These are phyloP conservation scores for Magnusiomyces tetraspermus DNA, from an alignment of 1,139 yeast genomes.

Conservation along the genomic window DNA sequence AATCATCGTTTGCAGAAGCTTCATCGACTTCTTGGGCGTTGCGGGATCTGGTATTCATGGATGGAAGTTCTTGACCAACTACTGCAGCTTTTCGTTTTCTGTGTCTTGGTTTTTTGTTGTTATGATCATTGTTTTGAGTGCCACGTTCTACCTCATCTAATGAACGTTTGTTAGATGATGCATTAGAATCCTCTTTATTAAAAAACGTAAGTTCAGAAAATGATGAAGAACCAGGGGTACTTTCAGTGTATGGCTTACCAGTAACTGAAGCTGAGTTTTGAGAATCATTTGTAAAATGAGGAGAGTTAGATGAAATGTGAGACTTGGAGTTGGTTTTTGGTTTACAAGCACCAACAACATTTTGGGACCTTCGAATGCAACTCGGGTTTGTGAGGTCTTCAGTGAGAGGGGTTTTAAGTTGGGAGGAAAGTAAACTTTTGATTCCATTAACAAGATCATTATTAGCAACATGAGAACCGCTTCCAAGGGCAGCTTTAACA, in stretches of 20 bases:
- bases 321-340: not conserved
- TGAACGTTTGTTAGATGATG: not conserved
- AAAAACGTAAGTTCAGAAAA: not conserved
- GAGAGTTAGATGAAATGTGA: no score
- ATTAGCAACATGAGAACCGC: no score
- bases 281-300: not conserved
- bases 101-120: conserved; percentile 2
- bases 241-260: not conserved
- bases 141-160: not conserved
- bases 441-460: conserved; percentile 7
- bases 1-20: conserved; percentile 57
- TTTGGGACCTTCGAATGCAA: conserved; percentile 25
- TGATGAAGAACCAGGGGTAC: not conserved
- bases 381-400: conserved; percentile 35
- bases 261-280: not conserved
- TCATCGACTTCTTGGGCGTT: conserved; percentile 1
- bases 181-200: not conserved
- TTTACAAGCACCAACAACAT: not conserved
- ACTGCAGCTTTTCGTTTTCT: not conserved
- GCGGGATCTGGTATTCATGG: conserved; percentile 4
- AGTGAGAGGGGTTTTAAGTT: conserved; percentile 33
- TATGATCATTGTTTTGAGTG: not conserved
- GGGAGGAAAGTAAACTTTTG: conserved; percentile 23
- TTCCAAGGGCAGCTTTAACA: no score
- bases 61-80: not conserved